These are phyloP conservation scores for Aphanomyces invadans DNA, from an alignment of 352 stramenopile genomes.

Conservation along the genomic window DNA sequence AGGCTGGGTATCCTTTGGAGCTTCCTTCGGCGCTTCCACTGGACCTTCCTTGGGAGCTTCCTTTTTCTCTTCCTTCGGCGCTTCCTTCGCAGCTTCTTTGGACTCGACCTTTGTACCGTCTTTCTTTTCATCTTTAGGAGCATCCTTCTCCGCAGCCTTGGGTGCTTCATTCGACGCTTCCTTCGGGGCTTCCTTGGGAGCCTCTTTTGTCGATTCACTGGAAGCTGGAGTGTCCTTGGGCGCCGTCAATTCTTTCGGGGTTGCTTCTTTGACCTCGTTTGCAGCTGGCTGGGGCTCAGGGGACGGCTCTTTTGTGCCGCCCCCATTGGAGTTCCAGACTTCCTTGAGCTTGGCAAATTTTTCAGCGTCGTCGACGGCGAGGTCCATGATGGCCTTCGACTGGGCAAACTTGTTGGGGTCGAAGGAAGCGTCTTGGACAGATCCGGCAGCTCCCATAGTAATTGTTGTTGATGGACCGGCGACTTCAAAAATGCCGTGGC, in stretches of 20 bases:
- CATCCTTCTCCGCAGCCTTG: constrained; percentile 1
- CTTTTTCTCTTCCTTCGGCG: not conserved
- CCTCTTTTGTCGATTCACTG: not conserved
- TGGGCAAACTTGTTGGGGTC: constrained; percentile 57
- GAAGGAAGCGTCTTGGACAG: constrained; percentile 52
- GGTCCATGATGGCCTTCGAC: constrained; percentile 63
- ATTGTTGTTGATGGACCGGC: not conserved
- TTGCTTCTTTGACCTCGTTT: constrained; percentile 10
- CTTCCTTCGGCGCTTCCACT: not conserved
- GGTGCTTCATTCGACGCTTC: not conserved
- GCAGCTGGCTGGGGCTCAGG: not conserved
- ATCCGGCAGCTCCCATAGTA: constrained; percentile 42
- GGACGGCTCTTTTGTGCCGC: constrained; percentile 7
- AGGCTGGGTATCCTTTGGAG: not conserved
- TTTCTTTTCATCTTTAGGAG: not conserved
- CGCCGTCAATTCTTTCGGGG: constrained; percentile 1
- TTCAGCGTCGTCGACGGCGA: constrained; percentile 43
- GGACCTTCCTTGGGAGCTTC: constrained; percentile 9
- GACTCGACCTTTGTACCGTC: not conserved
- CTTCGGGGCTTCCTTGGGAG: constrained; percentile 7
- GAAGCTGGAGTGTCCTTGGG: not conserved
- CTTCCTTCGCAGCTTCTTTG: constrained; percentile 12
- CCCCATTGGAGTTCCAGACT: constrained; percentile 33
- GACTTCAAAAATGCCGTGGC: not conserved
- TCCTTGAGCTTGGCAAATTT: constrained; percentile 66